These are phyloP conservation scores for Aspergillus glaucus DNA, from an alignment of 2,329 filamentous ascomycete species.

Conservation along the genomic window DNA sequence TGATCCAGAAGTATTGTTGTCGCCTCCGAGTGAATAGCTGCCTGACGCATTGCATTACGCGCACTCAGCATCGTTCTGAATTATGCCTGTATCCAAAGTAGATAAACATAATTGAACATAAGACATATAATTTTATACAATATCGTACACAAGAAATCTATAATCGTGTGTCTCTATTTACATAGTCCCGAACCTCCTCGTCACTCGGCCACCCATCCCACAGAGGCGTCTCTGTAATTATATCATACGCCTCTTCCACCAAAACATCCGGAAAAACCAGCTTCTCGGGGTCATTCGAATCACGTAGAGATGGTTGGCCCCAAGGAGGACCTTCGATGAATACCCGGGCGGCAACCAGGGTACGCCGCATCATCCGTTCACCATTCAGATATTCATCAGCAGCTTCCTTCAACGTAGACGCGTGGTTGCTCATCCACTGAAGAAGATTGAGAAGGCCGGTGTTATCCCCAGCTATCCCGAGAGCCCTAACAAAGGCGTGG, in stretches of 20 bases:
- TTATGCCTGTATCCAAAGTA: too few species aligned
- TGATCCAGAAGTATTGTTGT: too few species aligned
- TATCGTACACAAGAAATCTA: slow-evolving; percentile 9
- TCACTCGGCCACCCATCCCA: slow-evolving; percentile 39
- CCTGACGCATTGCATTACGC: too few species aligned
- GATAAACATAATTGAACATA: background rate
- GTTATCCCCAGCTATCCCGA: slow-evolving; percentile 36
- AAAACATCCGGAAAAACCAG: slow-evolving; percentile 21
- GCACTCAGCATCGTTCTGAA: too few species aligned
- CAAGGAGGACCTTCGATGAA: slow-evolving; percentile 34
- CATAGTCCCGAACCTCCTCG: slow-evolving; percentile 34
- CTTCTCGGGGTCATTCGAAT: slow-evolving; percentile 1
- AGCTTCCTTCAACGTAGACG: slow-evolving; percentile 25
- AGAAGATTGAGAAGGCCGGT: slow-evolving; percentile 35
- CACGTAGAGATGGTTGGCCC: slow-evolving; percentile 6
- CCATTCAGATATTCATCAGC: slow-evolving; percentile 34
- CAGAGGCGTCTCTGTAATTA: slow-evolving; percentile 27
- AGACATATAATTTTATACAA: slow-evolving; percentile 6
- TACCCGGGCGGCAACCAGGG: slow-evolving; percentile 33
- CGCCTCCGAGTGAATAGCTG: too few species aligned
- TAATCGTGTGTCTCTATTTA: slow-evolving; percentile 8
- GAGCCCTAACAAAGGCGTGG: slow-evolving; percentile 37
- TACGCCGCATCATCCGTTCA: slow-evolving; percentile 31
- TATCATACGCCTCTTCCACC: slow-evolving; percentile 30
- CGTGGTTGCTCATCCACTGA: slow-evolving; percentile 36